A percentile compares a stretch with the other conserved stretches of the same genome.
phyloP scores from a whole-genome alignment of 352 stramenopile genomes.

The Globisporangium solare region DNA sequence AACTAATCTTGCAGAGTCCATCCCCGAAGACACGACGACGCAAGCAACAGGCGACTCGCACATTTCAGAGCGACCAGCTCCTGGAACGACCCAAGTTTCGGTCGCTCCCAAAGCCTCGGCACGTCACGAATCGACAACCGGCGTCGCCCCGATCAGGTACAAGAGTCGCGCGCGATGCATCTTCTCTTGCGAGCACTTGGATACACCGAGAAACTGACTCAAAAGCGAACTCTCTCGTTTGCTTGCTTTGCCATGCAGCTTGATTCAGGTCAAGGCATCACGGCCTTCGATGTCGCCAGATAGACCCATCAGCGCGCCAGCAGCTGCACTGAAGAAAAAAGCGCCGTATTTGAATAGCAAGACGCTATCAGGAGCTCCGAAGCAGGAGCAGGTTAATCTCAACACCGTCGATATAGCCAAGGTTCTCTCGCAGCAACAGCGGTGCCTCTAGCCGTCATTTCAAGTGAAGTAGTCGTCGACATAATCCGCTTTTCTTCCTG shows the following conservation, averaged over 20 bases:
- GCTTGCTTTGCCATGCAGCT: constrained; percentile 7
- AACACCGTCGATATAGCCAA: constrained; percentile 3
- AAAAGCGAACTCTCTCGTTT: neutral
- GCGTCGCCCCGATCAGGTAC: constrained; percentile 14
- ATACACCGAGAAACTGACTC: neutral
- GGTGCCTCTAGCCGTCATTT: constrained; percentile 10
- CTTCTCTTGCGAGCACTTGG: too few species aligned
- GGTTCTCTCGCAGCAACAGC: neutral
- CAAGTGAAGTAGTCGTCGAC: constrained; percentile 34
- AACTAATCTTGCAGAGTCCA: constrained; percentile 5
- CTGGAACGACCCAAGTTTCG: neutral
- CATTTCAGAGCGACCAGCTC: constrained; percentile 3
- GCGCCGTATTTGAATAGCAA: constrained; percentile 9
- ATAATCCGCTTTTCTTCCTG: constrained; percentile 32
- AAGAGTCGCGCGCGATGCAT: neutral
- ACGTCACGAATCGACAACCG: constrained; percentile 4
- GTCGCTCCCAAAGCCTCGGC: neutral
- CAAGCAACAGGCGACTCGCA: constrained; percentile 1
- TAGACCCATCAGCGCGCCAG: constrained; percentile 53
- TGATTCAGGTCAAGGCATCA: constrained; percentile 37
- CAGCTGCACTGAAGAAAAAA: constrained; percentile 42
- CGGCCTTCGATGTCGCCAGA: constrained; percentile 32
- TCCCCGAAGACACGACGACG: constrained; percentile 6
- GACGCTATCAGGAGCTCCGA: constrained; percentile 11
- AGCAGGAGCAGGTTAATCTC: constrained; percentile 8